Percentiles rank a stretch among this genome's conserved stretches.
Evolutionary conservation across 1,284 basidiomycete genomes (phyloP).

Genomic region (Puccinia coronata): DNA sequence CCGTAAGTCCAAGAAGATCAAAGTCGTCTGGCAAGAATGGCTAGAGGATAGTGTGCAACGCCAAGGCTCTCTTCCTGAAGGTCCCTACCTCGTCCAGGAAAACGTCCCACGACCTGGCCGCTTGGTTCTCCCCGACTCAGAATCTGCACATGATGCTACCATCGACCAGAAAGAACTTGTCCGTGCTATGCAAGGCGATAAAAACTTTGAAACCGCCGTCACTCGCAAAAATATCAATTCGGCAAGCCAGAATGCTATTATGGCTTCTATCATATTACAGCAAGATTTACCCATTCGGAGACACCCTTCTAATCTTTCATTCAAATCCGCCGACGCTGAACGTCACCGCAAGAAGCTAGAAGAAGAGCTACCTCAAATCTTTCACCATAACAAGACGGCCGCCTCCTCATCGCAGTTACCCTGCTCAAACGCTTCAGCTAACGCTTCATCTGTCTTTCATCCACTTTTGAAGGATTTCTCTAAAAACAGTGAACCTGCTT

Average conservation of each 20-base stretch:
- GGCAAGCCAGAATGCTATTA: conserved; percentile 39
- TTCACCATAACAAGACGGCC: background rate
- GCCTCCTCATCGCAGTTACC: background rate
- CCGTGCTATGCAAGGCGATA: background rate
- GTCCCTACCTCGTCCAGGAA: conserved; percentile 31
- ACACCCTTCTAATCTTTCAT: conserved; percentile 26
- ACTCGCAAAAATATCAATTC: background rate
- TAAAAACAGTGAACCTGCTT: conserved; percentile 25
- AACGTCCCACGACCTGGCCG: conserved; percentile 33
- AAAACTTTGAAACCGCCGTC: conserved; percentile 9
- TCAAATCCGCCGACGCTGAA: conserved; percentile 12
- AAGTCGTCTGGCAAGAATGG: conserved; percentile 50
- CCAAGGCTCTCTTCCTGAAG: conserved; percentile 45
- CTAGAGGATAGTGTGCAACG: conserved; percentile 32
- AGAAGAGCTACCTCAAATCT: conserved; percentile 7
- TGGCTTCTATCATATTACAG: conserved; percentile 41
- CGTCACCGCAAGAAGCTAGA: background rate
- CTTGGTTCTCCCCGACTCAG: conserved; percentile 7
- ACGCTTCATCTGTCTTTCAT: conserved; percentile 3
- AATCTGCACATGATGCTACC: conserved; percentile 2
- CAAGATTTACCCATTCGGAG: conserved; percentile 40
- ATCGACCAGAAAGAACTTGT: background rate
- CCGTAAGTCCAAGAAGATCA: conserved; percentile 27
- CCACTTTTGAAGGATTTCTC: background rate
- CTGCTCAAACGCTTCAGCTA: background rate